phyloP scores from a whole-genome alignment of 768 basidiomycete species.

The Sporobolomyces phaffii region DNA sequence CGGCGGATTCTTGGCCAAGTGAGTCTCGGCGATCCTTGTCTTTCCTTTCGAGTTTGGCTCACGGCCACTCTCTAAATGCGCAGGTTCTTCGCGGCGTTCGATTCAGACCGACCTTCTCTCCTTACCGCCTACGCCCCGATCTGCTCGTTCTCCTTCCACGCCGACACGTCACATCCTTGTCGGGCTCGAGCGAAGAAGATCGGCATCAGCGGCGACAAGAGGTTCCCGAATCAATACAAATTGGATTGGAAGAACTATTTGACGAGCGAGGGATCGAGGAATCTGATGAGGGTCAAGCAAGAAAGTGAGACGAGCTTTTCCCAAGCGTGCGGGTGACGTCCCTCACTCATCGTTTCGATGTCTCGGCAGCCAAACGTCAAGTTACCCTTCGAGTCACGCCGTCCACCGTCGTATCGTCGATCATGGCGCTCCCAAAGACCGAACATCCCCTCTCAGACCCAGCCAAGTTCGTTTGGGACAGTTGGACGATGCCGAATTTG shows the following conservation, averaged over 20 bases:
- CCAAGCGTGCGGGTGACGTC: too few species aligned
- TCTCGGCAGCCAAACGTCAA: conserved; percentile 43
- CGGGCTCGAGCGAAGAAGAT: conserved; percentile 70
- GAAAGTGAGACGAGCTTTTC: conserved; percentile 24
- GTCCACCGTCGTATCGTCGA: conserved; percentile 58
- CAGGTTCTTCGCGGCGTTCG: conserved; percentile 65
- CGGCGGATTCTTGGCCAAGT: conserved; percentile 72
- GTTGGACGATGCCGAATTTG: conserved; percentile 55
- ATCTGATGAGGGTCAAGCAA: conserved; percentile 51
- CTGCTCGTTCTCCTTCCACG: conserved; percentile 86
- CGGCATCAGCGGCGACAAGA: conserved; percentile 39
- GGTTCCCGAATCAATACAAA: conserved; percentile 73
- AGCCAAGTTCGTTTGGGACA: conserved; percentile 79
- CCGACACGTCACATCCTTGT: conserved; percentile 72
- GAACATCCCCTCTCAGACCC: conserved; percentile 73
- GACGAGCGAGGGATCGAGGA: conserved; percentile 60
- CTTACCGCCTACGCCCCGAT: conserved; percentile 68
- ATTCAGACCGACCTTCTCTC: conserved; percentile 64
- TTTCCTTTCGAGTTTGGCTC: background rate
- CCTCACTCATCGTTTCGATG: too few species aligned
- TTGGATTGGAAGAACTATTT: conserved; percentile 67
- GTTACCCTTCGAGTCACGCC: conserved; percentile 65
- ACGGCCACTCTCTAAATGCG: background rate
- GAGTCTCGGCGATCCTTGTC: conserved; percentile 43
- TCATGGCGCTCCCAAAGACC: conserved; percentile 65